A percentile compares a stretch with the other conserved stretches of the same genome.
phyloP scores from a whole-genome alignment of 768 basidiomycete species.

The Agrocybe pediades region DNA sequence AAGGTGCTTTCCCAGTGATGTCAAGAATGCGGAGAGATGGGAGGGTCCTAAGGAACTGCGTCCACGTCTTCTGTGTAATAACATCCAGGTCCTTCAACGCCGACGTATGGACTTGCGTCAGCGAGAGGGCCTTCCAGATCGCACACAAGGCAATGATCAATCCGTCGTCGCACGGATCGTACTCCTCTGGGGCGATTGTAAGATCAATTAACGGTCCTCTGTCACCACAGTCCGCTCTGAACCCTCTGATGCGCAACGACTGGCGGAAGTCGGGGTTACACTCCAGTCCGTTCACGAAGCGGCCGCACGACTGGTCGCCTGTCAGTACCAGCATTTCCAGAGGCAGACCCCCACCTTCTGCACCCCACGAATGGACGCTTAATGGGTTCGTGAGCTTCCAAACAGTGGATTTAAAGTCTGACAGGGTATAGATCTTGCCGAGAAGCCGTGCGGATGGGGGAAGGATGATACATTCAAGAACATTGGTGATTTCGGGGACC shows the following conservation, averaged over 20 bases:
- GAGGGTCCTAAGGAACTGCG: constrained; percentile 27
- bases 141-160: constrained; percentile 30
- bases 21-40: constrained; percentile 36
- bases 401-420: constrained; percentile 27
- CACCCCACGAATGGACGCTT: constrained; percentile 24
- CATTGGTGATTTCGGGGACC: constrained; percentile 28
- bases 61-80: constrained; percentile 42
- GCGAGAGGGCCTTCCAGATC: constrained; percentile 34
- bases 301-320: constrained; percentile 25
- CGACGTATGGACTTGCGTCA: constrained; percentile 31
- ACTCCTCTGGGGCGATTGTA: constrained; percentile 27
- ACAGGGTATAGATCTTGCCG: constrained; percentile 27
- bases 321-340: constrained; percentile 33
- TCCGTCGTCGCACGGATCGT: constrained; percentile 28
- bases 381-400: constrained; percentile 28
- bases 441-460: constrained; percentile 26
- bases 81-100: constrained; percentile 38
- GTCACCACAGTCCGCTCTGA: constrained; percentile 24
- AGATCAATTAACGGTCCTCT: constrained; percentile 32
- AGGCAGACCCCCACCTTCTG: constrained; percentile 17
- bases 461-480: constrained; percentile 29
- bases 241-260: constrained; percentile 33
- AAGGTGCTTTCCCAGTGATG: constrained; percentile 37
- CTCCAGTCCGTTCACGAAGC: constrained; percentile 18
- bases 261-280: constrained; percentile 33